A percentile compares a stretch with the other conserved stretches of the same genome.
These are phyloP conservation scores for Hortiboletus campestris DNA, from an alignment of 768 basidiomycete genomes.

Conservation along the genomic window DNA sequence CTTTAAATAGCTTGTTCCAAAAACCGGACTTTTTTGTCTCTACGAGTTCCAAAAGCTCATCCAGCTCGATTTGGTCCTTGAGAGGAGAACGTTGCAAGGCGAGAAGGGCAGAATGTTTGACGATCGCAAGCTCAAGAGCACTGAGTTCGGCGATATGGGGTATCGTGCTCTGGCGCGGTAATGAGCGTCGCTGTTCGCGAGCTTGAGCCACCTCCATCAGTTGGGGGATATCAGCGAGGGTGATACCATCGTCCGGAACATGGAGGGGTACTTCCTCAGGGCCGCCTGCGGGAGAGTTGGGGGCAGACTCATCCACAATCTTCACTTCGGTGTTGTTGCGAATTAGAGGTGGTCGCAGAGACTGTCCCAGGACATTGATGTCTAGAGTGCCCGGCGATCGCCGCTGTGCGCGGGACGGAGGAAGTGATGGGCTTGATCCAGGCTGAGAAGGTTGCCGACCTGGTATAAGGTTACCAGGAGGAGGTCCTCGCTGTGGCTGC, in stretches of 20 bases:
- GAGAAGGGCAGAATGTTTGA: conserved; percentile 89
- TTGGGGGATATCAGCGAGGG: conserved; percentile 92
- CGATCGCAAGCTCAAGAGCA: conserved; percentile 81
- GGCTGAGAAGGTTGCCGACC: conserved; percentile 36
- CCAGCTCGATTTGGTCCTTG: conserved; percentile 81
- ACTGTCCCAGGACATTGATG: conserved; percentile 43
- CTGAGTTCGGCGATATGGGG: conserved; percentile 84
- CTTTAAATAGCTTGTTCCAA: conserved; percentile 96
- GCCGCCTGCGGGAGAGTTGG: conserved; percentile 64
- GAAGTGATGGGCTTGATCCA: conserved; percentile 30
- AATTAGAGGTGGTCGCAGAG: conserved; percentile 63
- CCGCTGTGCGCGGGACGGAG: conserved; percentile 37
- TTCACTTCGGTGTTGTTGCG: conserved; percentile 83
- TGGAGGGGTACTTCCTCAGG: conserved; percentile 39
- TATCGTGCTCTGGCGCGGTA: conserved; percentile 73
- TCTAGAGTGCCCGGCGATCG: conserved; percentile 38
- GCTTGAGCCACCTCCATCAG: conserved; percentile 91
- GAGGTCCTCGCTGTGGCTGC: conserved; percentile 40
- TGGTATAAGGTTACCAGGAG: conserved; percentile 36
- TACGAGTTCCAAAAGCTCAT: conserved; percentile 90
- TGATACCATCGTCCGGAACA: conserved; percentile 76
- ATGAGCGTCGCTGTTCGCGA: conserved; percentile 80
- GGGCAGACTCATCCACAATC: conserved; percentile 81
- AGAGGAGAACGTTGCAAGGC: conserved; percentile 75
- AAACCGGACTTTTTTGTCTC: conserved; percentile 92